Evolutionary conservation across 768 basidiomycete genomes (phyloP).

Genomic region (Inosperma sp.): DNA sequence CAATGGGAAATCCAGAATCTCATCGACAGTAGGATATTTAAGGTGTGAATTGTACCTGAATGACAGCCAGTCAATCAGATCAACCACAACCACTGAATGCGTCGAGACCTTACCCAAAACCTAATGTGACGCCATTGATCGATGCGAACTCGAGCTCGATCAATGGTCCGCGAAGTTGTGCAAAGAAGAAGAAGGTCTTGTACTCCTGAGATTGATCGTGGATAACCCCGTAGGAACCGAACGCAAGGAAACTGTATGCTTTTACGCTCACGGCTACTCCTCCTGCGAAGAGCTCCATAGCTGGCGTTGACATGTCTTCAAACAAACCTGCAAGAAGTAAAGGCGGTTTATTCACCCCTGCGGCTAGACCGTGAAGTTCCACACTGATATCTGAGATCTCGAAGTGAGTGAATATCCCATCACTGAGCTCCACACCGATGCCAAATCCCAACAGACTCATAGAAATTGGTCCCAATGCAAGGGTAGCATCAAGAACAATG

Average conservation of each 20-base stretch:
- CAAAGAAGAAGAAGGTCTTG: background rate
- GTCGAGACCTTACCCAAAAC: background rate
- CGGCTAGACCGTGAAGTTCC: background rate
- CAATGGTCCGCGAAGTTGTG: background rate
- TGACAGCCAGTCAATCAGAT: background rate
- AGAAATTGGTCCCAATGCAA: background rate
- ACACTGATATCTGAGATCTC: background rate
- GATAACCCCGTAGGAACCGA: background rate
- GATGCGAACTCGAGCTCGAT: background rate
- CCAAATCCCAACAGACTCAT: constrained; percentile 1
- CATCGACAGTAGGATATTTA: background rate
- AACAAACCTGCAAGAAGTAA: background rate
- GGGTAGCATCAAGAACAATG: background rate
- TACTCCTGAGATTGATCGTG: background rate
- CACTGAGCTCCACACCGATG: background rate
- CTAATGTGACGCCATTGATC: background rate
- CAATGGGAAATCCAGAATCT: background rate
- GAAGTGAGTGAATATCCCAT: background rate
- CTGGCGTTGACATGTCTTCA: background rate
- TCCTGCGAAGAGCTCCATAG: background rate
- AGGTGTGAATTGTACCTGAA: background rate
- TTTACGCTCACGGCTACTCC: background rate
- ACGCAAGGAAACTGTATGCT: background rate
- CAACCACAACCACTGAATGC: background rate
- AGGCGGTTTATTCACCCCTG: background rate